These are phyloP conservation scores for Sporothrix schenckii DNA, from an alignment of 2,329 filamentous ascomycete genomes.

Conservation along the genomic window DNA sequence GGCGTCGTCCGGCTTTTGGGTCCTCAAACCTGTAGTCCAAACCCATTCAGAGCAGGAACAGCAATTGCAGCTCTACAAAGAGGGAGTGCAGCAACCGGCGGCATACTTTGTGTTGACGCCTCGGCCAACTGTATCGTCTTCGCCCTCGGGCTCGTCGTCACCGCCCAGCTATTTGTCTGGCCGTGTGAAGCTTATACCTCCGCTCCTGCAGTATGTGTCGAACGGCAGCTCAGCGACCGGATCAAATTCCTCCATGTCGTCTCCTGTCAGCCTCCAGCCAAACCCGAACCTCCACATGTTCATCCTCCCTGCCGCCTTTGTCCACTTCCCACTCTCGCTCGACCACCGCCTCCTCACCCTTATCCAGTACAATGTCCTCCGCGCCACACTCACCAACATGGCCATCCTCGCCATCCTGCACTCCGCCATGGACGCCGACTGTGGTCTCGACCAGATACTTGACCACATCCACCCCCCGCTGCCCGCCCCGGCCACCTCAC, in stretches of 20 bases:
- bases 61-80: neutral
- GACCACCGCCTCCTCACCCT: slow-evolving; percentile 36
- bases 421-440: slow-evolving; percentile 27
- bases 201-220: slow-evolving; percentile 2
- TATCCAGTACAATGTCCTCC: slow-evolving; percentile 37
- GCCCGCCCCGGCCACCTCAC: neutral
- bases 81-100: neutral
- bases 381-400: slow-evolving; percentile 33
- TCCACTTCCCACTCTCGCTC: slow-evolving; percentile 31
- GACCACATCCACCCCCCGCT: neutral
- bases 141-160: neutral
- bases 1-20: slow-evolving; percentile 28
- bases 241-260: neutral
- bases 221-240: neutral
- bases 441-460: slow-evolving; percentile 27
- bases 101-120: neutral
- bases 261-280: neutral
- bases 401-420: slow-evolving; percentile 30
- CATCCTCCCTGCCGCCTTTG: neutral
- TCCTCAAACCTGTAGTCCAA: slow-evolving; percentile 21
- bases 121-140: neutral
- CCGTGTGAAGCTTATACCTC: slow-evolving; percentile 13
- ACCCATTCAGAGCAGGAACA: neutral
- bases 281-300: slow-evolving; percentile 4
- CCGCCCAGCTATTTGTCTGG: neutral